Conservation (phyloP, 2,329 filamentous ascomycete species). For the Aureobasidium namibiae region DNA sequence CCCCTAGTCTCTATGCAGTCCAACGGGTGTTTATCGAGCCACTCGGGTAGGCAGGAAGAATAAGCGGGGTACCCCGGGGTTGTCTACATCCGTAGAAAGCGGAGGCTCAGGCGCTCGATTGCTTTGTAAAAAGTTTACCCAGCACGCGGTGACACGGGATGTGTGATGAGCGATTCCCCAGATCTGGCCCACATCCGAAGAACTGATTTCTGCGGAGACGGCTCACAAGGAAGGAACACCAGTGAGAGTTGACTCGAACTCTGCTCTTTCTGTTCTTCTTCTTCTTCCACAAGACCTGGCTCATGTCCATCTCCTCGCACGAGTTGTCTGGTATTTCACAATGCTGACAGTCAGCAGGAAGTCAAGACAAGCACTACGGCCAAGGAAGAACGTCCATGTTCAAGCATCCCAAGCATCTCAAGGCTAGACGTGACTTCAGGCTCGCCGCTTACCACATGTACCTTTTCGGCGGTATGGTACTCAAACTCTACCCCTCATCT, state of each 20-base stretch:
- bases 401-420: background rate
- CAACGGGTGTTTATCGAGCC: background rate
- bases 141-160: background rate
- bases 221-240: background rate
- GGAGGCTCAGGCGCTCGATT: background rate
- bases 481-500: background rate
- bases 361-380: background rate
- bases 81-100: background rate
- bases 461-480: background rate
- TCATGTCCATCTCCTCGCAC: too few relatives aligned
- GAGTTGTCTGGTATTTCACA: too few relatives aligned
- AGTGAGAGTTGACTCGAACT: too few relatives aligned
- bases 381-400: background rate
- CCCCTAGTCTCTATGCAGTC: background rate
- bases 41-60: background rate
- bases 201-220: background rate
- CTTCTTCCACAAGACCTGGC: background rate
- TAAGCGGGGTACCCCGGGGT: background rate
- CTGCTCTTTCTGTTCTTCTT: background rate
- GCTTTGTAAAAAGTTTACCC: background rate
- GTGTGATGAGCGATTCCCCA: background rate
- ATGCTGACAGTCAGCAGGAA: background rate
- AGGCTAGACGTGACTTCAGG: background rate
- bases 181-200: background rate
- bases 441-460: background rate